Evolutionary conservation across 2,329 filamentous ascomycete genomes (phyloP).

Genomic region (Orbilia blumenaviensis): DNA sequence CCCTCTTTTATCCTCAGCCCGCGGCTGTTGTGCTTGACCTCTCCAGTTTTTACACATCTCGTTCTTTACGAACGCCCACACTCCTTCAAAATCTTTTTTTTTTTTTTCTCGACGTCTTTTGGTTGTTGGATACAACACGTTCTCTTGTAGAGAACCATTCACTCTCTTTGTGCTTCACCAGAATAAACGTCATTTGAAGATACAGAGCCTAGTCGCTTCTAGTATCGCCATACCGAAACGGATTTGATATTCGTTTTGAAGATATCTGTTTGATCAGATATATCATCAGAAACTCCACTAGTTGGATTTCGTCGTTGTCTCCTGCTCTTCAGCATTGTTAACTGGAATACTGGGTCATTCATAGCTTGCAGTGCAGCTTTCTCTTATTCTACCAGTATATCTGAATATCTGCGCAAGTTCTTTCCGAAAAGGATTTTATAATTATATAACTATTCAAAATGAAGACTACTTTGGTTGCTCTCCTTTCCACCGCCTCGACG

Average conservation of each 20-base stretch:
- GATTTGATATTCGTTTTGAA: conserved; percentile 53
- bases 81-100: conserved; percentile 25
- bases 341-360: conserved; percentile 37
- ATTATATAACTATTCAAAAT: conserved; percentile 47
- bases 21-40: conserved; percentile 53
- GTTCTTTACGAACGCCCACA: conserved; percentile 49
- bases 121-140: conserved; percentile 54
- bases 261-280: conserved; percentile 50
- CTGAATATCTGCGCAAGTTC: conserved; percentile 21
- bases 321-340: conserved; percentile 30
- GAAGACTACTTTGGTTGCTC: conserved; percentile 55
- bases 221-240: conserved; percentile 47
- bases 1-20: conserved; percentile 39
- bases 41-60: conserved; percentile 39
- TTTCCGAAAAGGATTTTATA: background rate
- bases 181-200: conserved; percentile 13
- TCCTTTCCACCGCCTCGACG: conserved; percentile 52
- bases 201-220: conserved; percentile 52
- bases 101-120: conserved; percentile 20
- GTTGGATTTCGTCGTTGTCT: conserved; percentile 27
- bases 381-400: conserved; percentile 21
- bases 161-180: conserved; percentile 37
- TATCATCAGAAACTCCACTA: conserved; percentile 43
- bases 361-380: conserved; percentile 43
- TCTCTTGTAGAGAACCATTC: conserved; percentile 51